These are phyloP conservation scores for Chytriomyces sp. DNA, from an alignment of 192 early-diverging fungal species.

Conservation along the genomic window DNA sequence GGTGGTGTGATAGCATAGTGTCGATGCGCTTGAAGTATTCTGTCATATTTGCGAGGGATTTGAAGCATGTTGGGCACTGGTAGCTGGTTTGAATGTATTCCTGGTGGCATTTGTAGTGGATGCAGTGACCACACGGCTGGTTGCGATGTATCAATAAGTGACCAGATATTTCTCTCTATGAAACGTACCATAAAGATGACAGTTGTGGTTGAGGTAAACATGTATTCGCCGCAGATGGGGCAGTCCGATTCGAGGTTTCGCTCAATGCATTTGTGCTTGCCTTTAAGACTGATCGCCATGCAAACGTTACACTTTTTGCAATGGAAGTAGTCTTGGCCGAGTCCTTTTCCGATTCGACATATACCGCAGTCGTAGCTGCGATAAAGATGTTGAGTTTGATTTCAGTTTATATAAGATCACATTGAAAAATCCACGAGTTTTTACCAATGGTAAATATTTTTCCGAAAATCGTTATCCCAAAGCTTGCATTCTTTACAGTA, in stretches of 20 bases:
- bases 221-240: constrained; percentile 95
- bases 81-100: constrained; percentile 88
- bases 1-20: constrained; percentile 72
- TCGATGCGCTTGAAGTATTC: constrained; percentile 86
- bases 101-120: constrained; percentile 86
- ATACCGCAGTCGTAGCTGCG: constrained; percentile 80
- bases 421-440: not conserved
- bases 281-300: constrained; percentile 76
- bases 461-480: constrained; percentile 84
- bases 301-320: constrained; percentile 93
- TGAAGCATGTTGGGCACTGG: constrained; percentile 94
- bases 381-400: not conserved
- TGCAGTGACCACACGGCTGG: constrained; percentile 89
- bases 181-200: constrained; percentile 85
- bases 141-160: not conserved
- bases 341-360: constrained; percentile 86
- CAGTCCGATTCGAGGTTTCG: constrained; percentile 90
- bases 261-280: constrained; percentile 89
- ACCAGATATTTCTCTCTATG: not conserved
- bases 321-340: constrained; percentile 86
- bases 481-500: constrained; percentile 92
- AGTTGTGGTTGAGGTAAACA: constrained; percentile 83
- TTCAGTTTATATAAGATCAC: not conserved
- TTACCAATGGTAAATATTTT: constrained; percentile 89
- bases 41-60: constrained; percentile 85